phyloP scores from a whole-genome alignment of 169 alveolate genomes.

The Plasmodium reichenowi region DNA sequence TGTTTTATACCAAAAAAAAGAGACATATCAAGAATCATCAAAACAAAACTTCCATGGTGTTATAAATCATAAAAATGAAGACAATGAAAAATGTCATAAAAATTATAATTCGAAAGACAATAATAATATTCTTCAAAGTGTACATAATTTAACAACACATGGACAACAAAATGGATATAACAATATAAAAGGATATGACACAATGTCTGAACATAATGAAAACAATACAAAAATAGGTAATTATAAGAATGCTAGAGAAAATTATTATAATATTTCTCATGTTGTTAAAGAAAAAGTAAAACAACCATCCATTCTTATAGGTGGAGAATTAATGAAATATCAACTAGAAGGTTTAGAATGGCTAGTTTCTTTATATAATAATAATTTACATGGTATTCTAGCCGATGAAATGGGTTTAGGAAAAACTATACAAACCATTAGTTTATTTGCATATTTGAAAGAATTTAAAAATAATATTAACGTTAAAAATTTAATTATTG shows the following conservation, averaged over 20 bases:
- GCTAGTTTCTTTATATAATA: conserved; percentile 95
- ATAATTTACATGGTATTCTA: conserved; percentile 95
- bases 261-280: conserved; percentile 93
- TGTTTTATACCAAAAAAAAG: conserved; percentile 26
- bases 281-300: conserved; percentile 91
- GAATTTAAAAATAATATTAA: conserved; percentile 85
- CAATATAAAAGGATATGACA: not conserved
- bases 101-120: too few relatives aligned
- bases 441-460: conserved; percentile 92
- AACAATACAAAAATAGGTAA: not conserved
- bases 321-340: conserved; percentile 89
- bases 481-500: conserved; percentile 91
- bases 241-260: conserved; percentile 70
- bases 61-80: too few relatives aligned
- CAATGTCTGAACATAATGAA: not conserved
- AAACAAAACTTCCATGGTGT: too few relatives aligned
- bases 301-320: conserved; percentile 87
- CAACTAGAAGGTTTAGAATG: conserved; percentile 95
- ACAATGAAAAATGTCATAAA: not conserved
- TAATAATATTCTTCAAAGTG: too few relatives aligned
- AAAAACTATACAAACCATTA: conserved; percentile 97
- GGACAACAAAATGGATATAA: not conserved
- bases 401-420: conserved; percentile 99
- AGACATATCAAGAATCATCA: not conserved
- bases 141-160: too few relatives aligned